phyloP scores from a whole-genome alignment of 1,284 basidiomycete species.

The Uromyces viciae-fabae region DNA sequence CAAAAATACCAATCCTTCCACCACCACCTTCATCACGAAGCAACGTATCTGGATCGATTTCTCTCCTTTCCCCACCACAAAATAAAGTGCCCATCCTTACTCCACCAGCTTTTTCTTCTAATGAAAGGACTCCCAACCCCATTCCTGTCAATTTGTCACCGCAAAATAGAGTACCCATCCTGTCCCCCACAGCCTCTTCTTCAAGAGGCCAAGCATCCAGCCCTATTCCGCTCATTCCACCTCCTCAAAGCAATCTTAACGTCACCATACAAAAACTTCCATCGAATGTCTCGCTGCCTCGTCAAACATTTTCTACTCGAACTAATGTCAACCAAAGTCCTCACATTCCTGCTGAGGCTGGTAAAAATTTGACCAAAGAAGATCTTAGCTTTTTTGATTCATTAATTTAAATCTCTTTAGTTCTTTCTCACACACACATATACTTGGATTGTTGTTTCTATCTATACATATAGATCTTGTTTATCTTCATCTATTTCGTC shows the following conservation, averaged over 20 bases:
- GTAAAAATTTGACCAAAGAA: slow-evolving; percentile 30
- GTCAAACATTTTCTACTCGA: no score
- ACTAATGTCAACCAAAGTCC: not conserved
- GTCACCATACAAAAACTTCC: not conserved
- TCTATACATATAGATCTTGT: no score
- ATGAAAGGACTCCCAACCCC: no score
- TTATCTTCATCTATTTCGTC: no score
- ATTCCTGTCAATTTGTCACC: no score
- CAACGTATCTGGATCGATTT: not conserved
- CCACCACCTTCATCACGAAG: no score
- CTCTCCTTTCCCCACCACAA: not conserved
- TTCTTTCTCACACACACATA: no score
- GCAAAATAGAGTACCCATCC: no score
- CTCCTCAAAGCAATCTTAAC: not conserved
- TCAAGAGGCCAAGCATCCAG: not conserved
- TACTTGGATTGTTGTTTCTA: no score
- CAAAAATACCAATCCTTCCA: no score
- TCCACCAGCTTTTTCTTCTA: not conserved
- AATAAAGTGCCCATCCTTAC: slow-evolving; percentile 11
- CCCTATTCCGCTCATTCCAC: slow-evolving; percentile 15
- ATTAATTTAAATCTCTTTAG: slow-evolving; percentile 34
- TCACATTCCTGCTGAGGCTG: not conserved
- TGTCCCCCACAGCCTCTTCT: no score
- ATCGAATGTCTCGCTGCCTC: not conserved
- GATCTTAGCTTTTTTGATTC: slow-evolving; percentile 43